Evolutionary conservation across 164 flowering plant genomes (phyloP).

Genomic region (Akebia trifoliata): DNA sequence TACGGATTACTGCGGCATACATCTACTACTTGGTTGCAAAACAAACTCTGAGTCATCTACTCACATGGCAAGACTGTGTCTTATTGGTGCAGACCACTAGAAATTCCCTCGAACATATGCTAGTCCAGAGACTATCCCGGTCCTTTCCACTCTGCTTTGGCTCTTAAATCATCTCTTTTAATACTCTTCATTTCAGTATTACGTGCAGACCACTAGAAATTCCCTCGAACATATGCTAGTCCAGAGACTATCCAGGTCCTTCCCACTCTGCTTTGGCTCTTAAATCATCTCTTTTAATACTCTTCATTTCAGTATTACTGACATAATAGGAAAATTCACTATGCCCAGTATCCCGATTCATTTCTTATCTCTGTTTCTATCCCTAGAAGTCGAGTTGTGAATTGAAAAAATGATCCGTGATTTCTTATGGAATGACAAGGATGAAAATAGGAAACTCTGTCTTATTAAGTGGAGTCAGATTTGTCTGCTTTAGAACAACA

Average conservation of each 20-base stretch:
- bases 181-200: too few species aligned
- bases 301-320: background rate
- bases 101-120: slow-evolving; percentile 88
- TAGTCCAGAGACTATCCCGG: slow-evolving; percentile 98
- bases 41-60: slow-evolving; percentile 86
- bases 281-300: background rate
- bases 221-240: slow-evolving; percentile 86
- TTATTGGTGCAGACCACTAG: slow-evolving; percentile 93
- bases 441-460: too few species aligned
- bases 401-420: too few species aligned
- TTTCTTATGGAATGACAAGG: too few species aligned
- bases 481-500: too few species aligned
- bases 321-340: too few species aligned
- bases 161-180: background rate
- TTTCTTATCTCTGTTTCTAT: too few species aligned
- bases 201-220: slow-evolving; percentile 93
- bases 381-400: too few species aligned
- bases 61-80: slow-evolving; percentile 87
- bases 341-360: too few species aligned
- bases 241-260: slow-evolving; percentile 97
- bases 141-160: slow-evolving; percentile 16
- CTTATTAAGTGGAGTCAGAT: too few species aligned
- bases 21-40: slow-evolving; percentile 91
- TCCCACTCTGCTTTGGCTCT: background rate
- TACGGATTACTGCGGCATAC: slow-evolving; percentile 83